A percentile compares a stretch with the other conserved stretches of the same genome.
phyloP scores from a whole-genome alignment of 192 early-diverging fungal genomes.

The Umbelopsis vinacea region DNA sequence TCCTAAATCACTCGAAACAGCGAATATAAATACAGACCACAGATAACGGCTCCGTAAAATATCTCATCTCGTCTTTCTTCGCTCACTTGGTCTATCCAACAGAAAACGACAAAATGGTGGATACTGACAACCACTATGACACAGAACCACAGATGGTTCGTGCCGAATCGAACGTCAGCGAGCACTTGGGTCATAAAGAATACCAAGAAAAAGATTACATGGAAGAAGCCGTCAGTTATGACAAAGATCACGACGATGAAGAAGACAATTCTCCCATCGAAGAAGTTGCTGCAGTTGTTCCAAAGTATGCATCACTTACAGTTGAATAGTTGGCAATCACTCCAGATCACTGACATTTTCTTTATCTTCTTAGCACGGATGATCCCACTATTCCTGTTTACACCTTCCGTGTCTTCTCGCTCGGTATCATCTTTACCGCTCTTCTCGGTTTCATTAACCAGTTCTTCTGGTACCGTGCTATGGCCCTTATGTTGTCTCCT shows the following conservation, averaged over 20 bases:
- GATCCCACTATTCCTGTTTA: constrained; percentile 52
- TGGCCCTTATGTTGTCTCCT: constrained; percentile 46
- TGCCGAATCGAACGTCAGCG: background rate
- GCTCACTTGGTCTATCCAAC: background rate
- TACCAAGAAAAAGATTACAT: constrained; percentile 6
- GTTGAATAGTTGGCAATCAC: background rate
- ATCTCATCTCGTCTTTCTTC: background rate
- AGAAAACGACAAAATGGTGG: background rate
- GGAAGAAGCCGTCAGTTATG: constrained; percentile 2
- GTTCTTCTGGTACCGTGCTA: constrained; percentile 25
- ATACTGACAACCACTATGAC: background rate
- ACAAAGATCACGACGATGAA: constrained; percentile 30
- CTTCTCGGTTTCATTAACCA: constrained; percentile 21
- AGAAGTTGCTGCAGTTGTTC: constrained; percentile 50
- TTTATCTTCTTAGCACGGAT: constrained; percentile 46
- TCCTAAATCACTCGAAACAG: too few relatives aligned
- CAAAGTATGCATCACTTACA: constrained; percentile 31
- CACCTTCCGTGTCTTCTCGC: constrained; percentile 54
- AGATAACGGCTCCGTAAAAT: background rate
- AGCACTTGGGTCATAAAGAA: background rate
- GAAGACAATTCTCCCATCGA: constrained; percentile 55
- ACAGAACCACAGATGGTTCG: background rate
- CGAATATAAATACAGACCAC: background rate
- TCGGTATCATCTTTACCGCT: constrained; percentile 47
- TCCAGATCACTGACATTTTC: background rate